These are phyloP conservation scores for Betula pendula DNA, from an alignment of 306 rosid species.

Conservation along the genomic window DNA sequence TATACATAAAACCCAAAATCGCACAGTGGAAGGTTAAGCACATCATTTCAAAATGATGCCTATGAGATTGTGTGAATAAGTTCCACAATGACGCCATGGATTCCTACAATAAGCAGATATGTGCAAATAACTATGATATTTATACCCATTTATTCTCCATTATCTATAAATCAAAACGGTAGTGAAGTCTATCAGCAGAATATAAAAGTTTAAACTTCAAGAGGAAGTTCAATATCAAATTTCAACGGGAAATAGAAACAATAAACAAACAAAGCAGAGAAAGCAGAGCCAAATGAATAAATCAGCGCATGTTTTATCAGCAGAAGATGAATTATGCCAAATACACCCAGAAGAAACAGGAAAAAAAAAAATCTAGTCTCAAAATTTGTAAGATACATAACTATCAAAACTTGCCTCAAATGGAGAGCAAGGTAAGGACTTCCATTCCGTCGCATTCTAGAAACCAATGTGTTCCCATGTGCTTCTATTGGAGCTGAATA, in stretches of 20 bases:
- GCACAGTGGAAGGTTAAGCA: not conserved
- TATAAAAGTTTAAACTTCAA: not conserved
- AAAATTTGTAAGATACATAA: conserved; percentile 22
- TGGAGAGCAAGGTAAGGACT: conserved; percentile 86
- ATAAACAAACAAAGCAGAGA: not conserved
- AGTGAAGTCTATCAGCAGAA: not conserved
- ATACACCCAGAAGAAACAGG: not conserved
- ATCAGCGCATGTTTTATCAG: not conserved
- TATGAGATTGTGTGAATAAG: not conserved
- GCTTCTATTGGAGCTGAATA: conserved; percentile 85
- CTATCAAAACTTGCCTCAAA: conserved; percentile 66
- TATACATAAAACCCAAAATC: not conserved
- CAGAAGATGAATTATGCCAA: not conserved
- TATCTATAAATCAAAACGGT: not conserved
- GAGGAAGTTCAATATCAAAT: not conserved
- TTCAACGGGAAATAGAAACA: not conserved
- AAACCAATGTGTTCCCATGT: conserved; percentile 67
- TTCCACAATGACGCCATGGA: not conserved
- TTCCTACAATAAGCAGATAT: not conserved
- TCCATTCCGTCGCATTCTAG: conserved; percentile 78
- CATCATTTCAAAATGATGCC: not conserved
- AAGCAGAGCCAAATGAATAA: not conserved
- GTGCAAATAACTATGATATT: not conserved
- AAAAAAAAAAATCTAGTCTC: not conserved
- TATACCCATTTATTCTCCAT: not conserved